These are phyloP conservation scores for Globisporangium cystogenes DNA, from an alignment of 352 stramenopile genomes.

Conservation along the genomic window DNA sequence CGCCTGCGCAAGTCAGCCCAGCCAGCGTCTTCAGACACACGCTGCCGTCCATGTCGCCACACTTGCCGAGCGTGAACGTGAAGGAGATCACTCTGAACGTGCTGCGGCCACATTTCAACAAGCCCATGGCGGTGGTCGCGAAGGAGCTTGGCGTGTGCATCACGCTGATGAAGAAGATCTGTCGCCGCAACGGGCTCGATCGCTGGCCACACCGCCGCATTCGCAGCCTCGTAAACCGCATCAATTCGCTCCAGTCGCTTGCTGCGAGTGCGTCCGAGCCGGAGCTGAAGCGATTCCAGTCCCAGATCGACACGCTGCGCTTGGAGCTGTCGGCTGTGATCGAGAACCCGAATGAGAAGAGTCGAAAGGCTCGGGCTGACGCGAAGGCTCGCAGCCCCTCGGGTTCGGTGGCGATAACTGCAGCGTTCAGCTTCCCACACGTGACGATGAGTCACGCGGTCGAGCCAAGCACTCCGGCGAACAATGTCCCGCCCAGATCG, in stretches of 20 bases:
- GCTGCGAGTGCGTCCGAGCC: conserved; percentile 34
- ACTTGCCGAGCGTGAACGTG: conserved; percentile 29
- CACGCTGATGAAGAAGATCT: conserved; percentile 88
- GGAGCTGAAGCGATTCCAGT: conserved; percentile 58
- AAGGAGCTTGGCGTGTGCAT: conserved; percentile 84
- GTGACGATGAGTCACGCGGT: not conserved
- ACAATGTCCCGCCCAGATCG: not conserved
- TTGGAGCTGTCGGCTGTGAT: conserved; percentile 74
- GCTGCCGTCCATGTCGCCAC: conserved; percentile 28
- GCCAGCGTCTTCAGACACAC: conserved; percentile 33
- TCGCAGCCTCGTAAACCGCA: conserved; percentile 76
- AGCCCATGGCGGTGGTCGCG: conserved; percentile 74
- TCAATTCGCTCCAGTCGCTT: conserved; percentile 71
- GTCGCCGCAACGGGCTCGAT: conserved; percentile 69
- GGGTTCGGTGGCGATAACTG: conserved; percentile 1
- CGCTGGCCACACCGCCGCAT: conserved; percentile 82
- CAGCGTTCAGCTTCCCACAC: not conserved
- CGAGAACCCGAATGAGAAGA: conserved; percentile 84
- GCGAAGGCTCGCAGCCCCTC: conserved; percentile 31
- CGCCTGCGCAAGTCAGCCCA: conserved; percentile 18
- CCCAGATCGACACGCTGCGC: conserved; percentile 51
- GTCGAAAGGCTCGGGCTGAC: conserved; percentile 65
- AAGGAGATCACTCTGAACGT: conserved; percentile 81
- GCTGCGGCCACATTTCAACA: conserved; percentile 79
- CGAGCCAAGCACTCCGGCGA: not conserved